phyloP scores from a whole-genome alignment of 345 rosid genomes.

The Dipteronia sinensis region DNA sequence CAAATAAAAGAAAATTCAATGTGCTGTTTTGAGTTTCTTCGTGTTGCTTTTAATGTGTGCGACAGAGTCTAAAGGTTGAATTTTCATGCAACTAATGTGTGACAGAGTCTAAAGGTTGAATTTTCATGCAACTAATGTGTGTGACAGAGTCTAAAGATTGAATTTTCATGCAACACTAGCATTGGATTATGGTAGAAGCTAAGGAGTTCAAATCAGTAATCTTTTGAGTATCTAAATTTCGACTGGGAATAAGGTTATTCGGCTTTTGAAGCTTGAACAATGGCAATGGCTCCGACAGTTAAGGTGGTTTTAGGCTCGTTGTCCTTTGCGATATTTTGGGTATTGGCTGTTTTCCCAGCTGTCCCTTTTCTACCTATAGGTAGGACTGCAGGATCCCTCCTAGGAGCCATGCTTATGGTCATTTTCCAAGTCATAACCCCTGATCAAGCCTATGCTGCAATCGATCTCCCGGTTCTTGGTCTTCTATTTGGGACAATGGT shows the following conservation, averaged over 20 bases:
- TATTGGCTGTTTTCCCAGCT: slow-evolving; percentile 80
- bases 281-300: slow-evolving; percentile 35
- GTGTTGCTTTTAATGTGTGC: too few relatives aligned
- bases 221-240: not conserved
- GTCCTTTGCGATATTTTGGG: slow-evolving; percentile 79
- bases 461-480: slow-evolving; percentile 82
- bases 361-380: slow-evolving; percentile 81
- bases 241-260: not conserved
- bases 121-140: too few relatives aligned
- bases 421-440: slow-evolving; percentile 67
- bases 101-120: too few relatives aligned
- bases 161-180: too few relatives aligned
- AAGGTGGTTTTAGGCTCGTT: slow-evolving; percentile 66
- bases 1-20: not conserved
- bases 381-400: slow-evolving; percentile 84
- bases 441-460: slow-evolving; percentile 74
- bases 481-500: slow-evolving; percentile 94
- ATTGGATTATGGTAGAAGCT: too few relatives aligned
- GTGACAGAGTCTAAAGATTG: too few relatives aligned
- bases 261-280: not conserved
- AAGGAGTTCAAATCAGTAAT: too few relatives aligned
- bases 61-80: too few relatives aligned
- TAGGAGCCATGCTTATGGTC: slow-evolving; percentile 90
- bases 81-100: too few relatives aligned
- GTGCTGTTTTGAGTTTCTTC: slow-evolving; percentile 7